phyloP scores from a whole-genome alignment of 1,139 yeast genomes.

The Kodamaea suecica region DNA sequence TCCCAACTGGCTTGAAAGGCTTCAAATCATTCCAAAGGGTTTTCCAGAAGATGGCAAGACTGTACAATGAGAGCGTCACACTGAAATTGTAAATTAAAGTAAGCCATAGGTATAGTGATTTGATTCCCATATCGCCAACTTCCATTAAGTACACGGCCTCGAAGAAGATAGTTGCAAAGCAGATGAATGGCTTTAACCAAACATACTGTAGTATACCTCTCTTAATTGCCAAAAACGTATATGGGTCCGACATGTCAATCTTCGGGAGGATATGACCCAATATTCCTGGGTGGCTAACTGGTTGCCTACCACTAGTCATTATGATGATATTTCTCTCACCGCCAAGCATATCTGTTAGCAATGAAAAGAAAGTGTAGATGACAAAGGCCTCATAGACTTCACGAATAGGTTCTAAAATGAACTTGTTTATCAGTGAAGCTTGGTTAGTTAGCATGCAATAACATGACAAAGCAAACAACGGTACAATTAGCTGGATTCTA shows the following conservation, averaged over 20 bases:
- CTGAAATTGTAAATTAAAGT: slow-evolving; percentile 72
- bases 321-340: slow-evolving; percentile 87
- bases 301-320: slow-evolving; percentile 68
- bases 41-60: slow-evolving; percentile 89
- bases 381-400: slow-evolving; percentile 96
- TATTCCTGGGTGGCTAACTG: slow-evolving; percentile 70
- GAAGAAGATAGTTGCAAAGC: slow-evolving; percentile 52
- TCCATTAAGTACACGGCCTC: slow-evolving; percentile 51
- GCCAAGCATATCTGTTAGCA: slow-evolving; percentile 79
- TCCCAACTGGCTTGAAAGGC: slow-evolving; percentile 86
- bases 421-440: slow-evolving; percentile 33
- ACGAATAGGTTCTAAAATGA: slow-evolving; percentile 67
- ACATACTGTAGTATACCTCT: slow-evolving; percentile 91
- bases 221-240: slow-evolving; percentile 70
- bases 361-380: slow-evolving; percentile 84
- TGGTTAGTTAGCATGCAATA: slow-evolving; percentile 49
- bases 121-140: slow-evolving; percentile 47
- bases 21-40: slow-evolving; percentile 72
- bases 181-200: slow-evolving; percentile 85
- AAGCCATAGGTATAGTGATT: slow-evolving; percentile 61
- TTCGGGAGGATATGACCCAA: slow-evolving; percentile 47
- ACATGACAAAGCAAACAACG: slow-evolving; percentile 55
- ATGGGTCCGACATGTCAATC: slow-evolving; percentile 85
- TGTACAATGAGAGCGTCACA: slow-evolving; percentile 78
- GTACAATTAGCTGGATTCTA: slow-evolving; percentile 71